A percentile compares a stretch with the other conserved stretches of the same genome.
These are phyloP conservation scores for Moelleriella libera DNA, from an alignment of 2,329 filamentous ascomycete genomes.

Conservation along the genomic window DNA sequence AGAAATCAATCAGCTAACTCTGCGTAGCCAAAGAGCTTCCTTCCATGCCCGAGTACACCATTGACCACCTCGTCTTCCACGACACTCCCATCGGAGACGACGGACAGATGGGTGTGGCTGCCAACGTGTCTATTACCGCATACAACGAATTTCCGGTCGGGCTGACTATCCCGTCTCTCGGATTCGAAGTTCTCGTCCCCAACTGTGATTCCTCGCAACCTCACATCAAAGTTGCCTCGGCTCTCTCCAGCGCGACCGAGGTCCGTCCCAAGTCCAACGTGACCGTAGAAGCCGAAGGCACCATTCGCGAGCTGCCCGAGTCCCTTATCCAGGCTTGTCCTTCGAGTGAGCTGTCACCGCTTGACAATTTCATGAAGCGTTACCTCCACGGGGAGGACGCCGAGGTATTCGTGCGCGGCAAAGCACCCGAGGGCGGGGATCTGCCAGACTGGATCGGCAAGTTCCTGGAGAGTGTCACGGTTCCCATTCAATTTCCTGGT, in stretches of 20 bases:
- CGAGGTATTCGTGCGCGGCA: slow-evolving; percentile 72
- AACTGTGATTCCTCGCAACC: slow-evolving; percentile 61
- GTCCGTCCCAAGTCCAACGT: slow-evolving; percentile 57
- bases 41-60: slow-evolving; percentile 64
- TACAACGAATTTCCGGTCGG: slow-evolving; percentile 68
- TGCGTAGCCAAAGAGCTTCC: slow-evolving; percentile 55
- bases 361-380: slow-evolving; percentile 66
- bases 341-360: slow-evolving; percentile 60
- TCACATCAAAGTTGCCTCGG: slow-evolving; percentile 67
- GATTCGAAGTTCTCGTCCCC: slow-evolving; percentile 73
- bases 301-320: slow-evolving; percentile 61
- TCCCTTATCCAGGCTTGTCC: slow-evolving; percentile 63
- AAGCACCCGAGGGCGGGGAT: slow-evolving; percentile 46
- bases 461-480: slow-evolving; percentile 64
- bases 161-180: slow-evolving; percentile 63
- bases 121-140: slow-evolving; percentile 60
- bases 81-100: slow-evolving; percentile 43
- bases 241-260: slow-evolving; percentile 50
- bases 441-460: slow-evolving; percentile 75
- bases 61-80: slow-evolving; percentile 65
- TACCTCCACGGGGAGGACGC: slow-evolving; percentile 73
- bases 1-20: slow-evolving; percentile 13
- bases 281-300: slow-evolving; percentile 53
- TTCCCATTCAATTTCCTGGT: slow-evolving; percentile 76
- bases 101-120: slow-evolving; percentile 55